Base-by-base conservation (phyloP, 2,329 filamentous ascomycete genomes). In the Neocucurbitaria cava region DNA sequence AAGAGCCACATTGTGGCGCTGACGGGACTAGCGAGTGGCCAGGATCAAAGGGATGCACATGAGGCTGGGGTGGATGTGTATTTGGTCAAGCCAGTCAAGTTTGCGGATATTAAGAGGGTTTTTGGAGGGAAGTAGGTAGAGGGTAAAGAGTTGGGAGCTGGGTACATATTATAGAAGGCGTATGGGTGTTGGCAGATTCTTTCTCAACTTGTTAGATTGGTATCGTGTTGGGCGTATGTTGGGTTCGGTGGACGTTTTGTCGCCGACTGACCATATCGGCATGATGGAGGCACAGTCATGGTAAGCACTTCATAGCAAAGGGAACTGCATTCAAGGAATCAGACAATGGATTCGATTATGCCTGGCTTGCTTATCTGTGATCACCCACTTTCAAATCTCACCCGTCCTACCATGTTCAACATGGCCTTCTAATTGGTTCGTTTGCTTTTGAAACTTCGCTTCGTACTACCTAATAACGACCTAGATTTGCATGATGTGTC, bases 41-140 rank as follows among this genome's bases (percentile, higher is more conserved):
- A 68, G 49, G 75, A 76, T 56, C 73, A 73, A 56, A 58, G 61
- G 18, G 68, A 71, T 40, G 72, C 73, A 1, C 58, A 65, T n/a
- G 62, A 71, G 52, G 71, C 71, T 1, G 72, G 74, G 0, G 72
- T 75, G 1, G 69, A 77, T 51, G 68, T 72, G 61, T 77, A 75
- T 55, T 66, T 71, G 24, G 70, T 74, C 7, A 77, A 77, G 61
- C 75, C 75, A 3, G 67, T 77, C 39, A 73, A 72, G 46, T 70
- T 77, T 58, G 68, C 65, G 30, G 70, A 72, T 60, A 64, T 72
- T 4, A 71, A 60, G 55, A 56, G 66, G 35, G 50, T 72, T 8
- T 68, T 72, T 52, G 67, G 65, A 0, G 52, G 49, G 8, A 49
- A 48, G 38, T 39, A 15, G 24, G 30, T n/a, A 4, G 13, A 10